Base-by-base conservation (phyloP, 495 filamentous ascomycete genomes). In the Entonaema liquescens region DNA sequence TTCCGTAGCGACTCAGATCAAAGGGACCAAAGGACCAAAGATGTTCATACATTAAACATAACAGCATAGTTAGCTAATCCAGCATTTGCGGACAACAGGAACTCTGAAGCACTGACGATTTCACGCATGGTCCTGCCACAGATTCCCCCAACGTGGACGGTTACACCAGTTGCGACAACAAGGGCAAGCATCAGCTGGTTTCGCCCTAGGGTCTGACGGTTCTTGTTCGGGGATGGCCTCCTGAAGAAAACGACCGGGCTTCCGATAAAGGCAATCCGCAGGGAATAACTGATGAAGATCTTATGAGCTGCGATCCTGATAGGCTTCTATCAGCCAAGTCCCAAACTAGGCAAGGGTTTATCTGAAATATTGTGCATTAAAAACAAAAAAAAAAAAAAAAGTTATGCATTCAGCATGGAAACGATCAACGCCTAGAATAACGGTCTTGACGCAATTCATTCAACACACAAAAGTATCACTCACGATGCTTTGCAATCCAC, bases 131-230 rank as follows among this genome's bases (percentile, higher is more conserved):
- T 53, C 50, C 69, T 54, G 53, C 29, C 19, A 58, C 55, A 60
- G 47, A 47, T 36, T 42, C 69, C 38, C 52, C 60, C 56, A 29
- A 73, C 70, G 21, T 65, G 70, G 61, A 68, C 65, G 70, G 70
- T 73, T 69, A 73, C 70, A 73, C 70, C 65, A 69, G 70, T 73
- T 69, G 70, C 65, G 70, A 73, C 70, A 68, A 42, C 70, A 72
- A 72, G 63, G 70, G 65, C 70, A 73, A 68, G 70, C 70, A 73
- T 73, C 65, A 69, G 70, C 65, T 73, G 70, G 70, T 73, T 73
- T 73, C 70, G 65, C 70, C 65, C 70, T 69, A 66, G 65, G 70
- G 65, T 73, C 58, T 73, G 61, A 66, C 65, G 70, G 61, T 52
- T 52, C 56, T 65, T 59, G 70, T 62, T 57, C 70, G 65, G 70